phyloP scores from a whole-genome alignment of 352 stramenopile genomes.

The Phytophthora cajani region DNA sequence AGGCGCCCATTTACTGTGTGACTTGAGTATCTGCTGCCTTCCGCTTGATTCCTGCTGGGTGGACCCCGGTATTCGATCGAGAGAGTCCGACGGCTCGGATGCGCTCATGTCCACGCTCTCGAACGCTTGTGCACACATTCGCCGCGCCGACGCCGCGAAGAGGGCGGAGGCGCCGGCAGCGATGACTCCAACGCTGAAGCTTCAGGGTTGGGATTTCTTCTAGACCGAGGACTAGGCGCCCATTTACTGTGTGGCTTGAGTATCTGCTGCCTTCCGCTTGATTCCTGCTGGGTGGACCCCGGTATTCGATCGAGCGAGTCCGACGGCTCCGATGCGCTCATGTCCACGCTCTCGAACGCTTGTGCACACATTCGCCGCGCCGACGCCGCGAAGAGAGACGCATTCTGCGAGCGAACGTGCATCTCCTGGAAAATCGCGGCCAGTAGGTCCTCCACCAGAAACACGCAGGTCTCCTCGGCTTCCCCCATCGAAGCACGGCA shows the following conservation, averaged over 20 bases:
- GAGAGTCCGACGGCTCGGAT: constrained; percentile 23
- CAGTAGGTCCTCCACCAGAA: constrained; percentile 42
- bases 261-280: constrained; percentile 19
- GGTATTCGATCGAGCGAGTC: constrained; percentile 35
- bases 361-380: constrained; percentile 25
- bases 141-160: constrained; percentile 28
- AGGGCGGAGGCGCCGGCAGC: constrained; percentile 2
- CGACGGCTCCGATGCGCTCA: constrained; percentile 25
- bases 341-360: constrained; percentile 35
- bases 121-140: constrained; percentile 36
- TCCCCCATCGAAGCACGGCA: constrained; percentile 31
- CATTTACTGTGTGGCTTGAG: constrained; percentile 22
- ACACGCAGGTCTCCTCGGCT: constrained; percentile 44
- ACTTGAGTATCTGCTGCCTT: constrained; percentile 28
- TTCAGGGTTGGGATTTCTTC: neutral
- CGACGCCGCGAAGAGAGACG: constrained; percentile 28
- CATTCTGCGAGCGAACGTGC: constrained; percentile 45
- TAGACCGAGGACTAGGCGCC: neutral
- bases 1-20: constrained; percentile 10
- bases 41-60: neutral
- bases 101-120: constrained; percentile 32
- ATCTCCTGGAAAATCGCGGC: constrained; percentile 58
- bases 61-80: constrained; percentile 29
- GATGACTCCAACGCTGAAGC: neutral
- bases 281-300: constrained; percentile 1